A percentile compares a stretch with the other conserved stretches of the same genome.
Conservation (phyloP, 2,329 filamentous ascomycete genomes). For the Exutisphaerella laricina region DNA sequence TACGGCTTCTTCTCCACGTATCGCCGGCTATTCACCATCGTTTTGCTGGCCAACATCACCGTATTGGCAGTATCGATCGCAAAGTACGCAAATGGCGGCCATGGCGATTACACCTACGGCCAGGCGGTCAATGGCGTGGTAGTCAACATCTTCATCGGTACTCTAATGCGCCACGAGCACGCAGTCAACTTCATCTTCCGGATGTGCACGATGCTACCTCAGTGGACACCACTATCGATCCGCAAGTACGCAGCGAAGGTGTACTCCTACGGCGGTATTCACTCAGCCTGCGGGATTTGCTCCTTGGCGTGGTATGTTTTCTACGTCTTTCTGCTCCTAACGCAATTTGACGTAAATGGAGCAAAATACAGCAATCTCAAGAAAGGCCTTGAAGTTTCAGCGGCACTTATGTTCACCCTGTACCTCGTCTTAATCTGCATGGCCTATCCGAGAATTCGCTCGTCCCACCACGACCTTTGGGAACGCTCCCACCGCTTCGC, state of each 20-base stretch:
- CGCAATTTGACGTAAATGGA: slow-evolving; percentile 19
- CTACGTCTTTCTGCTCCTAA: slow-evolving; percentile 33
- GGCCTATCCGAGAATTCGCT: slow-evolving; percentile 60
- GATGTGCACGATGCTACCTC: slow-evolving; percentile 31
- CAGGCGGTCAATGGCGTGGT: slow-evolving; percentile 32
- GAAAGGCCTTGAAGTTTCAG: slow-evolving; percentile 20
- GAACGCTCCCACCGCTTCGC: slow-evolving; percentile 66
- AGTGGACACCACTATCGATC: slow-evolving; percentile 31
- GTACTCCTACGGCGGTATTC: slow-evolving; percentile 39
- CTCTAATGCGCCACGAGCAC: slow-evolving; percentile 38
- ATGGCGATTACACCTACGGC: slow-evolving; percentile 17
- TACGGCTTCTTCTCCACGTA: slow-evolving; percentile 32
- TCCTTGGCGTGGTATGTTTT: slow-evolving; percentile 42
- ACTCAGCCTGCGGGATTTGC: slow-evolving; percentile 35
- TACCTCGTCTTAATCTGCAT: slow-evolving; percentile 56
- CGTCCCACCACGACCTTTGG: slow-evolving; percentile 61
- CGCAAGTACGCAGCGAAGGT: slow-evolving; percentile 37
- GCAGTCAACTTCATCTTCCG: slow-evolving; percentile 38
- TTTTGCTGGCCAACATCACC: slow-evolving; percentile 28
- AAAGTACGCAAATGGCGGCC: slow-evolving; percentile 5
- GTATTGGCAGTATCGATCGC: slow-evolving; percentile 14
- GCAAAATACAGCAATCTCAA: slow-evolving; percentile 7
- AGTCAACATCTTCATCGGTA: slow-evolving; percentile 32
- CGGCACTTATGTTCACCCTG: slow-evolving; percentile 55
- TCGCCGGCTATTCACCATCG: slow-evolving; percentile 27